These are phyloP conservation scores for Cucurbita argyrosperma DNA, from an alignment of 306 rosid species.

Conservation along the genomic window DNA sequence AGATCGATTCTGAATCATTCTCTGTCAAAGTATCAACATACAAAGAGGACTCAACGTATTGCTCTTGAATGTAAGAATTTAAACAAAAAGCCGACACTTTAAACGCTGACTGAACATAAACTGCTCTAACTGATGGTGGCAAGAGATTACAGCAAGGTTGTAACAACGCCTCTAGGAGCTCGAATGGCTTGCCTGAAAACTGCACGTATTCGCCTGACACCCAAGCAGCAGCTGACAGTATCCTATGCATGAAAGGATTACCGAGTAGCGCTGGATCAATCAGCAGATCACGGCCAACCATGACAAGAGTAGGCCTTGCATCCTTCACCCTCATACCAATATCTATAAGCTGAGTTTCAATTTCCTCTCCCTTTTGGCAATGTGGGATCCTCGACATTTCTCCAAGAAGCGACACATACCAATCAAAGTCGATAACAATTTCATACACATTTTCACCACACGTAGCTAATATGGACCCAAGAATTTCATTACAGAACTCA, in stretches of 20 bases:
- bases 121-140: conserved; percentile 60
- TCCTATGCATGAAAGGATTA: conserved; percentile 53
- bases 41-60: conserved; percentile 5
- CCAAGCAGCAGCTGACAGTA: conserved; percentile 85
- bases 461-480: conserved; percentile 53
- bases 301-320: conserved; percentile 68
- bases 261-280: conserved; percentile 95
- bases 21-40: conserved; percentile 17
- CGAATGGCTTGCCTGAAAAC: conserved; percentile 48
- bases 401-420: conserved; percentile 78
- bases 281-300: conserved; percentile 59
- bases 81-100: conserved; percentile 52
- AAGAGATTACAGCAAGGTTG: conserved; percentile 84
- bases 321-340: conserved; percentile 83
- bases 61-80: conserved; percentile 41
- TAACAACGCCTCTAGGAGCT: conserved; percentile 72
- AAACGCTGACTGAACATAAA: conserved; percentile 69
- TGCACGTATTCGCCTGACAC: conserved; percentile 69
- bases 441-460: conserved; percentile 56
- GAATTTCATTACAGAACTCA: conserved; percentile 60
- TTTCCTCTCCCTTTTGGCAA: conserved; percentile 74
- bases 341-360: conserved; percentile 78
- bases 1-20: conserved; percentile 14
- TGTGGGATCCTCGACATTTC: conserved; percentile 73
- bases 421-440: conserved; percentile 71